phyloP scores from a whole-genome alignment of 495 filamentous ascomycete genomes.

The Lasiosphaeria hispida region DNA sequence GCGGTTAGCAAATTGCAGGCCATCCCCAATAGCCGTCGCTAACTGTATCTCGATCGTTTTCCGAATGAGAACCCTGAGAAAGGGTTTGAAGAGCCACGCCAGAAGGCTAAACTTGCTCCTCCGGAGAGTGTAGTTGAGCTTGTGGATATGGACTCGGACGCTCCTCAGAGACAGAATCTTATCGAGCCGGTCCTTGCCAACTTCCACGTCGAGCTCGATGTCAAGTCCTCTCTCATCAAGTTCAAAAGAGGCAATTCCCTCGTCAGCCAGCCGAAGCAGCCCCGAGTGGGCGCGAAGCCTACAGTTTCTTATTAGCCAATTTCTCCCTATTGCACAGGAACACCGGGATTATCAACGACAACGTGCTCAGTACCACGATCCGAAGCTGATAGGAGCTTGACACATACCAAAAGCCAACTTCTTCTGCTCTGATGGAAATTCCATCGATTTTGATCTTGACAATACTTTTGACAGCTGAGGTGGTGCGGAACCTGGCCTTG shows the following conservation, averaged over 20 bases:
- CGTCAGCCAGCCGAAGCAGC: slow-evolving; percentile 64
- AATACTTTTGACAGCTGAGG: slow-evolving; percentile 62
- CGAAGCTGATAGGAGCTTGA: too few relatives aligned
- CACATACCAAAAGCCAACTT: slow-evolving; percentile 68
- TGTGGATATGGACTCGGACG: slow-evolving; percentile 80
- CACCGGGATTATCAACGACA: too few relatives aligned
- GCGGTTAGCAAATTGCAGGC: slow-evolving; percentile 70
- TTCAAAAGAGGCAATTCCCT: slow-evolving; percentile 79
- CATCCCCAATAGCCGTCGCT: slow-evolving; percentile 64
- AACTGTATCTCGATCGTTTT: slow-evolving; percentile 76
- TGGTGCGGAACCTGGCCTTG: slow-evolving; percentile 71
- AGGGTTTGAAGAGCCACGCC: slow-evolving; percentile 79
- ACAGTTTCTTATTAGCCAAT: too few relatives aligned
- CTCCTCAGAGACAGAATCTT: slow-evolving; percentile 74
- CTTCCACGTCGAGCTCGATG: slow-evolving; percentile 76
- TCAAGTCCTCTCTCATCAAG: slow-evolving; percentile 87
- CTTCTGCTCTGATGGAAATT: slow-evolving; percentile 75
- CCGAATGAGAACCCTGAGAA: slow-evolving; percentile 77
- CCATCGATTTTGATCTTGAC: slow-evolving; percentile 76
- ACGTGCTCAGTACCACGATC: too few relatives aligned
- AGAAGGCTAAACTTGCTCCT: slow-evolving; percentile 73
- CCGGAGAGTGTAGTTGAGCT: slow-evolving; percentile 73
- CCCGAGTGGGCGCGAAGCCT: slow-evolving; percentile 61
- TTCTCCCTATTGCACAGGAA: too few relatives aligned
- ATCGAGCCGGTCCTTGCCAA: slow-evolving; percentile 70